Conservation (phyloP, 768 basidiomycete species). For the Obba rivulosa region DNA sequence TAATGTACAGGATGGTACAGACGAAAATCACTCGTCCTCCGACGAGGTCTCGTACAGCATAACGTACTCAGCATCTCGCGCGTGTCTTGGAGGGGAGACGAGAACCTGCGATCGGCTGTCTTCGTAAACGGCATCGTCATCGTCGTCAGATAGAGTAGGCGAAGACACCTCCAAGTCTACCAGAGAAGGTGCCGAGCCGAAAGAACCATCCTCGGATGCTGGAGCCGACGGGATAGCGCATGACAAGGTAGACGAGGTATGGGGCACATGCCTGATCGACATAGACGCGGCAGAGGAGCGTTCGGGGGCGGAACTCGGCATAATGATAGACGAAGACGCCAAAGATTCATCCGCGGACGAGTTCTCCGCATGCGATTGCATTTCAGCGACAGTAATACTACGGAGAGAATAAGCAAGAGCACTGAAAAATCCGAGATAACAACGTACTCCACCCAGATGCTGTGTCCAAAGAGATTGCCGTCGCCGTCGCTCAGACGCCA, state of each 20-base stretch:
- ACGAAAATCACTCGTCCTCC: conserved; percentile 37
- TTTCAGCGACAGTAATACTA: conserved; percentile 67
- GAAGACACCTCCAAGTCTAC: conserved; percentile 53
- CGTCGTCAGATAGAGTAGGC: conserved; percentile 31
- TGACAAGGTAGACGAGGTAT: conserved; percentile 13
- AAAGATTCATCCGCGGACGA: conserved; percentile 44
- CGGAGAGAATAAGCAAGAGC: neutral
- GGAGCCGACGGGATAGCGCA: conserved; percentile 21
- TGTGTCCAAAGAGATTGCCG: conserved; percentile 62
- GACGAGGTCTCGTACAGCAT: conserved; percentile 65
- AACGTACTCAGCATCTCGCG: conserved; percentile 54
- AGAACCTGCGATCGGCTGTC: conserved; percentile 42
- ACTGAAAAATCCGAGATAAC: neutral
- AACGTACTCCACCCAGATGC: conserved; percentile 76
- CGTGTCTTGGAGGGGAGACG: conserved; percentile 19
- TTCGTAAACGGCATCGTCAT: conserved; percentile 51
- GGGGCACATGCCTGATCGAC: neutral
- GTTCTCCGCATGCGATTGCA: conserved; percentile 12
- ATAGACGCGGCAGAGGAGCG: conserved; percentile 11
- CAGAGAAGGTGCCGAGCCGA: conserved; percentile 47
- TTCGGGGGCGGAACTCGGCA: conserved; percentile 42
- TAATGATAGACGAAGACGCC: conserved; percentile 65
- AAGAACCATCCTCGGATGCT: conserved; percentile 28
- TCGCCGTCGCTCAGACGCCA: conserved; percentile 64
- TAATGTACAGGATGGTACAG: neutral